phyloP scores from a whole-genome alignment of 176 grass and related monocot species.

The Triticum dicoccoides region DNA sequence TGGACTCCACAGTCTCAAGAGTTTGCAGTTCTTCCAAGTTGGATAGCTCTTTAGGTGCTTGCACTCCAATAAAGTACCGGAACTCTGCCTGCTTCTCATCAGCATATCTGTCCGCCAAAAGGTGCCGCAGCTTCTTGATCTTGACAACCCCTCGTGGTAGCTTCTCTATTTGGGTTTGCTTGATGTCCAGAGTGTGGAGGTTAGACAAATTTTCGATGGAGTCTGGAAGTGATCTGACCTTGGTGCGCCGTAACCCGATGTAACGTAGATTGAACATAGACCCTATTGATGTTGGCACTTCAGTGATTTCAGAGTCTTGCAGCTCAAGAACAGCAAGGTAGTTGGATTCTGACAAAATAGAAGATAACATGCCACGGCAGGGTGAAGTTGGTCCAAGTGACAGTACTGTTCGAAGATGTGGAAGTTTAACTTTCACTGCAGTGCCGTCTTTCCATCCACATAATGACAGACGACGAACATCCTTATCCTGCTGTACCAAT shows the following conservation, averaged over 20 bases:
- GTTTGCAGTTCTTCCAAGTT: slow-evolving; percentile 34
- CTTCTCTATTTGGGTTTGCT: slow-evolving; percentile 39
- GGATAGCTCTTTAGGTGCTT: slow-evolving; percentile 33
- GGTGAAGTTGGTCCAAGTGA: not conserved
- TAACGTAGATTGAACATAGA: slow-evolving; percentile 35
- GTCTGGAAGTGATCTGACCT: slow-evolving; percentile 33
- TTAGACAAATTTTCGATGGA: slow-evolving; percentile 27
- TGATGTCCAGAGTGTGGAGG: slow-evolving; percentile 40
- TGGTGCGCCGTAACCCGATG: slow-evolving; percentile 39
- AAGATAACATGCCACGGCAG: not conserved
- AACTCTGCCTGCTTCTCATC: slow-evolving; percentile 30
- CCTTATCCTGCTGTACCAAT: not conserved
- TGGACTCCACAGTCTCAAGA: slow-evolving; percentile 32
- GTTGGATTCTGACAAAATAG: not conserved
- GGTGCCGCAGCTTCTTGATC: slow-evolving; percentile 22
- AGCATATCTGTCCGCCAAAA: slow-evolving; percentile 24
- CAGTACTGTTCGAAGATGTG: slow-evolving; percentile 17
- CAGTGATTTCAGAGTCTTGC: slow-evolving; percentile 34
- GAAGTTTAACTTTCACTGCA: not conserved
- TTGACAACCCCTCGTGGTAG: slow-evolving; percentile 30
- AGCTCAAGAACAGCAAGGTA: slow-evolving; percentile 37
- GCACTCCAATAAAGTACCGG: slow-evolving; percentile 25
- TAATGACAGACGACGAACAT: slow-evolving; percentile 19
- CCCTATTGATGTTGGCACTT: slow-evolving; percentile 22
- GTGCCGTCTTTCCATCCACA: slow-evolving; percentile 1